Evolutionary conservation across 768 basidiomycete species (phyloP), one percentile per base, ranked within the genome.

Genomic region (Naganishia onofrii): DNA sequence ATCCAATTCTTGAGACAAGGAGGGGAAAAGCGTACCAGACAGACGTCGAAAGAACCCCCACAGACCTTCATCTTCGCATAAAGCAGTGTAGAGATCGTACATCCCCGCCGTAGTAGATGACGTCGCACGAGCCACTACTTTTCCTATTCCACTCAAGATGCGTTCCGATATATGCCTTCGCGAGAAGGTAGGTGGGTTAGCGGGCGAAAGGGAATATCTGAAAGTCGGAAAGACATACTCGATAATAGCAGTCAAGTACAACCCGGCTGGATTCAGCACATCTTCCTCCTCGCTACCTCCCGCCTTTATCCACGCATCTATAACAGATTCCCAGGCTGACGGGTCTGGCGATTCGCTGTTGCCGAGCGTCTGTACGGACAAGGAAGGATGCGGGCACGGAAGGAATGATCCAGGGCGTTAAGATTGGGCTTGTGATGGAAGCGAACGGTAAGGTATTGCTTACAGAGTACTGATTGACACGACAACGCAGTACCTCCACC

Each of bases 221-320:
- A 15, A 17, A 21, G 32, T 9, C n/a, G n/a, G 15, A 58, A 17
- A 5, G 1, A 34, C 68, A 34, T 26, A 69, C 93, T 96, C 93
- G 34, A 96, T 84, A 72, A 95, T 91, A 9, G 93, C 92, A 2
- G 93, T 94, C 63, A 94, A 84, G 84, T 94, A 96, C 53, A 96
- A 78, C 23, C 91, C 89, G 36, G 93, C 91, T 4, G 92, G 92
- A 10, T 89, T 88, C 29, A 93, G 80, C 10, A 90, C 84, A 8
- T 85, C 79, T 23, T 85, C 79, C 63, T 84, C 85, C 12, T 82
- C 81, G 23, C 87, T 86, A 36, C 87, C 82, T 48, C 85, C 85
- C 65, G 89, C 88, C 72, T 86, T 85, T 66, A 90, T 83, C 72
- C 84, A 86, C 46, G 79, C 82, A 76, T 90, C 88, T 7, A 88